Base-by-base conservation (phyloP, 805 yeast genomes). In the Barnettozyma wickerhamii region DNA sequence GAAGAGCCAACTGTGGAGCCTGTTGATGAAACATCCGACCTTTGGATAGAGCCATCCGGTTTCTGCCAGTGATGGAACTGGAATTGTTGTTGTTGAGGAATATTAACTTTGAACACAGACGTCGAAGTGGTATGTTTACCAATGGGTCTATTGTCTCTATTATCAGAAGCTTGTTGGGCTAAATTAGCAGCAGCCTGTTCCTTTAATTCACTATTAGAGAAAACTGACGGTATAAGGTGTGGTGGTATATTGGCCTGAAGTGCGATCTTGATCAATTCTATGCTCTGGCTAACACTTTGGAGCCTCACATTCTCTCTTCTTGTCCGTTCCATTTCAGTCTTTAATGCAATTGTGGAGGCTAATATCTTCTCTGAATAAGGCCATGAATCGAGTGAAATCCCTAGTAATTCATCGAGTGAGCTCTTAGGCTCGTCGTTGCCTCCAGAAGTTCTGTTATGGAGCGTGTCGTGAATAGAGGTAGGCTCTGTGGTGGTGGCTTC, bases 281-380 rank as follows among this genome's bases (percentile, higher is more conserved):
- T 44, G 0, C 68, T 56, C 4, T 62, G 54, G 3, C 56, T 49
- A 5, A 64, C 55, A 13, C 58, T 51, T 14, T 58, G 59, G 19
- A 58, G 51, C 43, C 56, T 63, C 15, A 61, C 43, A 14, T 55
- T 38, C 33, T 66, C 68, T 38, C 63, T 69, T 43, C 56, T 65
- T 3, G 73, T 66, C 27, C 53, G 55, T 44, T 69, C 72, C 43
- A 68, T 68, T 38, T 68, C 74, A 4, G 61, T 53, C 43, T 63
- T 66, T 30, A 63, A 53, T 15, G 47, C 42, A 10, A 71, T 50
- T 5, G 66, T 53, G 18, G 66, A 63, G 12, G 56, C 46, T 10
- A 69, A 48, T 0, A 70, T 57, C 7, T 64, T 63, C n/a, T 57
- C 52, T n/a, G 61, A 60, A 45, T 63, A 68, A 5, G 70, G 68